Evolutionary conservation across 768 basidiomycete genomes (phyloP).

Genomic region (Crucibulum laeve): DNA sequence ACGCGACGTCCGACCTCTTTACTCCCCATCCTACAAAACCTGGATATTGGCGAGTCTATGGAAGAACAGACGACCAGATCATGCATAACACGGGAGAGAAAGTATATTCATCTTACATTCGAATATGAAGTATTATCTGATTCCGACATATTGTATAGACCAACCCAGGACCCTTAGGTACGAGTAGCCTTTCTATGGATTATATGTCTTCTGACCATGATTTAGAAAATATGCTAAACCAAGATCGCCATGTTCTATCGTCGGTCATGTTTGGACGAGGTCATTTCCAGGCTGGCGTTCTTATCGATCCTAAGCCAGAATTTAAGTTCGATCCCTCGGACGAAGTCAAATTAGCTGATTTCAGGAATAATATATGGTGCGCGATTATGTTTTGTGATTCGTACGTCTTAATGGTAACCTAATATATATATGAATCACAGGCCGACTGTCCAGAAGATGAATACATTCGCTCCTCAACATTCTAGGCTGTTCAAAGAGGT

Average conservation of each 20-base stretch:
- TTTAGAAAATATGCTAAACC: slow-evolving; percentile 30
- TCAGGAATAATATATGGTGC: slow-evolving; percentile 14
- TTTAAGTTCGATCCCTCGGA: slow-evolving; percentile 16
- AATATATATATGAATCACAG: no score
- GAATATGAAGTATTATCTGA: neutral
- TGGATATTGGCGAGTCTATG: neutral
- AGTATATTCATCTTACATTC: slow-evolving; percentile 13
- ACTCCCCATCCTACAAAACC: neutral
- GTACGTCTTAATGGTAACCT: neutral
- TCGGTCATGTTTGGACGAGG: slow-evolving; percentile 33
- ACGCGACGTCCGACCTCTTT: slow-evolving; percentile 25
- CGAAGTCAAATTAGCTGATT: slow-evolving; percentile 12
- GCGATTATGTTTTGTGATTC: neutral
- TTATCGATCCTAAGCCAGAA: slow-evolving; percentile 22
- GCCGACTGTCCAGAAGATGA: slow-evolving; percentile 30
- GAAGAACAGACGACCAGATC: no score
- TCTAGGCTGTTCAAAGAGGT: slow-evolving; percentile 40
- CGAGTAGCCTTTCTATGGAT: slow-evolving; percentile 12
- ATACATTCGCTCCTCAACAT: slow-evolving; percentile 32
- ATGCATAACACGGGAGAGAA: slow-evolving; percentile 31
- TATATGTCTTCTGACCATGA: slow-evolving; percentile 6
- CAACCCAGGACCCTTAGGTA: slow-evolving; percentile 28
- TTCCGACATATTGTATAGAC: slow-evolving; percentile 14
- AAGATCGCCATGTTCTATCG: slow-evolving; percentile 19
- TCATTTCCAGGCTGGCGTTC: slow-evolving; percentile 24